Conservation (phyloP, 768 basidiomycete genomes). For the Leccinum obscurum region DNA sequence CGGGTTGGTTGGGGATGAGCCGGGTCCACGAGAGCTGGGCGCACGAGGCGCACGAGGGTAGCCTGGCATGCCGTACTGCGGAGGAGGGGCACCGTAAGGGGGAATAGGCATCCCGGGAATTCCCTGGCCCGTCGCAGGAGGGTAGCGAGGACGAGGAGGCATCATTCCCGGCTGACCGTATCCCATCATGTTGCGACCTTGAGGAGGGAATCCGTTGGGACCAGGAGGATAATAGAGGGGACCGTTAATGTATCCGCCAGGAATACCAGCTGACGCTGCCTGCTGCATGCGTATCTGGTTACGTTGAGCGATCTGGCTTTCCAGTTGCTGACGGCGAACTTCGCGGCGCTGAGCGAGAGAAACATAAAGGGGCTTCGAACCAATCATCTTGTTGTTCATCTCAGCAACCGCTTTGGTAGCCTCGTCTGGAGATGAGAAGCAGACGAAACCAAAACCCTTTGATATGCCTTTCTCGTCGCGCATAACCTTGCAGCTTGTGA, state of each 20-base stretch:
- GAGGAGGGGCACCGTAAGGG: constrained; percentile 71
- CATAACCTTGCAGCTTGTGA: constrained; percentile 99
- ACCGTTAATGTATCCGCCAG: constrained; percentile 46
- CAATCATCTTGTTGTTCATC: constrained; percentile 99
- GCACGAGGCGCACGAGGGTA: constrained; percentile 64
- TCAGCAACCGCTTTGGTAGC: constrained; percentile 99
- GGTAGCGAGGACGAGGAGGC: constrained; percentile 84
- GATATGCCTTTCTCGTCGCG: constrained; percentile 91
- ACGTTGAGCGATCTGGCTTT: constrained; percentile 98
- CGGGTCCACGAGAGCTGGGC: constrained; percentile 65
- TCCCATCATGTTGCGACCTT: constrained; percentile 63
- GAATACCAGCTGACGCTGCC: constrained; percentile 81
- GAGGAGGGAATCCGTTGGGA: constrained; percentile 78
- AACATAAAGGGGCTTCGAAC: constrained; percentile 97
- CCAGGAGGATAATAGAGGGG: constrained; percentile 76
- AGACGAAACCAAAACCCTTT: constrained; percentile 98
- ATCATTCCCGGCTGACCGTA: constrained; percentile 89
- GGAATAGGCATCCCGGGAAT: constrained; percentile 76
- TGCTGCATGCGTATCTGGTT: constrained; percentile 95
- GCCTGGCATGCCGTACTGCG: constrained; percentile 72
- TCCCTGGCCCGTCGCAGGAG: constrained; percentile 62
- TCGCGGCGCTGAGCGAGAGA: constrained; percentile 98
- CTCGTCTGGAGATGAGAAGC: constrained; percentile 97
- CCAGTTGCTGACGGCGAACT: constrained; percentile 95
- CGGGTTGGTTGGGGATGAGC: constrained; percentile 66